A percentile compares a stretch with the other conserved stretches of the same genome.
phyloP scores from a whole-genome alignment of 1,139 yeast species.

The Magnusiomyces fungicola region DNA sequence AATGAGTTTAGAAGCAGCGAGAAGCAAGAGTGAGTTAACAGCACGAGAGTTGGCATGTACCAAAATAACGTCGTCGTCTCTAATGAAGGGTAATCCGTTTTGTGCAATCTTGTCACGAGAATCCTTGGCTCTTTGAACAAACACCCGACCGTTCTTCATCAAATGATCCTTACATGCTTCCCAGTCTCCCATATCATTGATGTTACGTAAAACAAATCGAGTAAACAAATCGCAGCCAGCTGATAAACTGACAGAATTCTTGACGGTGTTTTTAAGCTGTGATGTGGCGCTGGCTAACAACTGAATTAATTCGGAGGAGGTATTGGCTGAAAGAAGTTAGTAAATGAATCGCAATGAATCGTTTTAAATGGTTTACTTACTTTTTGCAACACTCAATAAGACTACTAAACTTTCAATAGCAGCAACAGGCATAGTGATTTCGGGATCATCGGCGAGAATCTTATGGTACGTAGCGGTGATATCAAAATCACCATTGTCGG shows the following conservation, averaged over 20 bases:
- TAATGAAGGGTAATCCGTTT: slow-evolving; percentile 79
- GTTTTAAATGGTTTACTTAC: slow-evolving; percentile 19
- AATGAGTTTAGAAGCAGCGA: slow-evolving; percentile 66
- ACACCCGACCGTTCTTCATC: slow-evolving; percentile 88
- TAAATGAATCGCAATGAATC: background rate
- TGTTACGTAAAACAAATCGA: slow-evolving; percentile 84
- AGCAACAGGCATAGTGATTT: slow-evolving; percentile 98
- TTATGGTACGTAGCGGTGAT: slow-evolving; percentile 72
- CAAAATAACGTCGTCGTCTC: slow-evolving; percentile 83
- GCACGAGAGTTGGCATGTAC: slow-evolving; percentile 94
- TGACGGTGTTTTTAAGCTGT: slow-evolving; percentile 66
- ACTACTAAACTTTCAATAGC: slow-evolving; percentile 93
- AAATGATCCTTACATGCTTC: slow-evolving; percentile 85
- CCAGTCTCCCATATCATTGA: slow-evolving; percentile 85
- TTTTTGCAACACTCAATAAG: slow-evolving; percentile 71
- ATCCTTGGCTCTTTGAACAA: slow-evolving; percentile 85
- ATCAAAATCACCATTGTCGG: slow-evolving; percentile 43
- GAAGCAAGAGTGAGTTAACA: slow-evolving; percentile 64
- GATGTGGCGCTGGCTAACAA: slow-evolving; percentile 70
- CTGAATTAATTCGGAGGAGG: slow-evolving; percentile 87
- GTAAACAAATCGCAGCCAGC: slow-evolving; percentile 98
- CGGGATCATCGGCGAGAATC: slow-evolving; percentile 79
- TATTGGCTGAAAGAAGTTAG: slow-evolving; percentile 41
- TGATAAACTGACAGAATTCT: slow-evolving; percentile 84
- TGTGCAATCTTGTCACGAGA: slow-evolving; percentile 84